Conservation (phyloP, 2,329 filamentous ascomycete species). For the Metarhizium album region DNA sequence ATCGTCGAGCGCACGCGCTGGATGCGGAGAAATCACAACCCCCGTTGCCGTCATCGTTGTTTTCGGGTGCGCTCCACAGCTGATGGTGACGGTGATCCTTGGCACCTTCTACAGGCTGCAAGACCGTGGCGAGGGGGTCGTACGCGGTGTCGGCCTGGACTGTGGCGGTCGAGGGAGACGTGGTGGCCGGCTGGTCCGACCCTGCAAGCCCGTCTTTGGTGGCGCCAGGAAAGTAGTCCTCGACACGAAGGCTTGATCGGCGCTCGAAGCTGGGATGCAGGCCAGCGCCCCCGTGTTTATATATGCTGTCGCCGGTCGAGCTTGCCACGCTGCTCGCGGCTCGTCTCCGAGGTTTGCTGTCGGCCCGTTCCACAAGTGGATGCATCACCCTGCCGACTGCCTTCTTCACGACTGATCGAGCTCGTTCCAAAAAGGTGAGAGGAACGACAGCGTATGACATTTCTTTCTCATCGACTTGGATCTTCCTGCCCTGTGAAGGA, state of each 20-base stretch:
- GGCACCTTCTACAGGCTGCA: conserved; percentile 17
- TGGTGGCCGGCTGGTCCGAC: conserved; percentile 16
- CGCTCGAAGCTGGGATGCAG: conserved; percentile 41
- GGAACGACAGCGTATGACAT: conserved; percentile 85
- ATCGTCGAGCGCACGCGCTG: conserved; percentile 12
- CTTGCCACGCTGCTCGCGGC: conserved; percentile 54
- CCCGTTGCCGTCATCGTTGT: not conserved
- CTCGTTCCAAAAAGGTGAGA: conserved; percentile 75
- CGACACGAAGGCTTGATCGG: conserved; percentile 41
- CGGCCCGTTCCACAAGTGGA: conserved; percentile 45
- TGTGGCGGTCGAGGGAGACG: conserved; percentile 12
- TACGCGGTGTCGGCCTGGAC: conserved; percentile 20
- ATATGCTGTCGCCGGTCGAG: conserved; percentile 46
- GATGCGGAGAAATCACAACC: conserved; percentile 12
- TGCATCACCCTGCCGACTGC: conserved; percentile 54
- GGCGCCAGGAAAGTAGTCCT: conserved; percentile 41
- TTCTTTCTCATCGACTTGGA: conserved; percentile 85
- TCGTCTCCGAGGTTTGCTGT: conserved; percentile 42
- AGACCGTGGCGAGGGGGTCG: conserved; percentile 29
- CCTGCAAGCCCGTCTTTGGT: conserved; percentile 23
- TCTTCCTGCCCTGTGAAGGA: conserved; percentile 68
- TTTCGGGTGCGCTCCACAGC: not conserved
- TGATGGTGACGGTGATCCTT: not conserved
- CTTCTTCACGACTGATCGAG: conserved; percentile 67
- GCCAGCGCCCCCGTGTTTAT: conserved; percentile 35